Base-by-base conservation (phyloP, 352 stramenopile genomes). In the Detonula confervacea region DNA sequence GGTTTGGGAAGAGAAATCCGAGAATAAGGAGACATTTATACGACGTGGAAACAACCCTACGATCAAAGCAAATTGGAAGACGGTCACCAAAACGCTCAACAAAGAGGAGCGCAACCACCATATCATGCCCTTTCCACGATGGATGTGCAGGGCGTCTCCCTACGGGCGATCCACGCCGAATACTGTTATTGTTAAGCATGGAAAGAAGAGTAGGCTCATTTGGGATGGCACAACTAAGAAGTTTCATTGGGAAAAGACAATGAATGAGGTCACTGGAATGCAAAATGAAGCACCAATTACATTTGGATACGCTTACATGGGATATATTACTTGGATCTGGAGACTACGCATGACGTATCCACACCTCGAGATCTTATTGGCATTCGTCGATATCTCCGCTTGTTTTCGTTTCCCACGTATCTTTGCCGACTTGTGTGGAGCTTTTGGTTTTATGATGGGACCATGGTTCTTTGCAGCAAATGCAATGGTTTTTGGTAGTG, bases 31-130 rank as follows among this genome's bases (percentile, higher is more conserved):
- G 9, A 11, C 2, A 2, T 68, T 64, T 46, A 47, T 80, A 1
- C 7, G 2, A 27, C 52, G 49, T 11, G 69, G 76, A 0, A 84
- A 80, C 30, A 30, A 72, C 9, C 49, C 24, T 4, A 46, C 4
- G 14, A 29, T 80, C 18, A 5, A 39, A 0, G 24, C 67, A 0
- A 30, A 84, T 18, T 0, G 8, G 12, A 24, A 76, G 0, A 12
- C 56, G 1, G 54, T 64, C 27, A 33, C 1, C 0, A 69, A 63
- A n/a, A 76, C 57, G 1, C 42, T 80, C 2, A 69, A 55, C 27
- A 80, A 79, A 27, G 76, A 84, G 39, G 69, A 80, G 8, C 12
- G 57, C 20, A 35, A 77, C 42, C 66, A 39, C 30, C 76, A 84
- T 24, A 1, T 84, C 6, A 30, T 76, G 12, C 35, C 22, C 1